Evolutionary conservation across 2,329 filamentous ascomycete genomes (phyloP).

Genomic region (Neonectria sp.): DNA sequence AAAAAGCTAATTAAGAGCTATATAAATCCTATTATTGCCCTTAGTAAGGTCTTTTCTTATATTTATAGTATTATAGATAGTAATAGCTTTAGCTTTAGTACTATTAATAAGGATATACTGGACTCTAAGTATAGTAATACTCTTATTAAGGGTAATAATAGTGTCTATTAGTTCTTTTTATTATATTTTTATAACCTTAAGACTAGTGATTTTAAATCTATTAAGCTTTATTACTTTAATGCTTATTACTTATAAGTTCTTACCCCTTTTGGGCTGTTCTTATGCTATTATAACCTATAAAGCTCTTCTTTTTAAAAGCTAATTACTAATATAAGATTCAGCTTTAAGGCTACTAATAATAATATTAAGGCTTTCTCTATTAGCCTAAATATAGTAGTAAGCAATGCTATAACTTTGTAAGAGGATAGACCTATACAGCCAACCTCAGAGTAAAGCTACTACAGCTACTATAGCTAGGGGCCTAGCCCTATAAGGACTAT

Average conservation of each 20-base stretch:
- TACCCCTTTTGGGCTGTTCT: background rate
- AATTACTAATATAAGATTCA: conserved; percentile 39
- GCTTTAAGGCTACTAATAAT: conserved; percentile 75
- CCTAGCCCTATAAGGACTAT: too few relatives aligned
- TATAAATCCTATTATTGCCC: conserved; percentile 78
- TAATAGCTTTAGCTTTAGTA: conserved; percentile 74
- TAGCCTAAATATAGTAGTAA: conserved; percentile 80
- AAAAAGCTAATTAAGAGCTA: conserved; percentile 73
- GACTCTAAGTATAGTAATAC: conserved; percentile 80
- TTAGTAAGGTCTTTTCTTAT: conserved; percentile 72
- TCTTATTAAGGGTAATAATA: conserved; percentile 76
- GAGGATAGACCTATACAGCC: too few relatives aligned
- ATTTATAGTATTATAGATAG: conserved; percentile 81
- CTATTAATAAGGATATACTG: conserved; percentile 72
- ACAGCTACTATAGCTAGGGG: too few relatives aligned
- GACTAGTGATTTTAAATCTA: conserved; percentile 75
- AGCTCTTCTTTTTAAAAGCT: background rate
- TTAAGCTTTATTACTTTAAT: conserved; percentile 81
- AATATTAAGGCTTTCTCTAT: conserved; percentile 78
- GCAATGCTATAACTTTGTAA: conserved; percentile 73
- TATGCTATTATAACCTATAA: background rate
- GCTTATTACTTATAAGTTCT: conserved; percentile 79
- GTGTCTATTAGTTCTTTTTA: conserved; percentile 83
- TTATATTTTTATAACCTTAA: conserved; percentile 77
- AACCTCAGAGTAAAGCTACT: too few relatives aligned